Conservation (phyloP, 2,329 filamentous ascomycete genomes). For the Xylariaceae sp. region DNA sequence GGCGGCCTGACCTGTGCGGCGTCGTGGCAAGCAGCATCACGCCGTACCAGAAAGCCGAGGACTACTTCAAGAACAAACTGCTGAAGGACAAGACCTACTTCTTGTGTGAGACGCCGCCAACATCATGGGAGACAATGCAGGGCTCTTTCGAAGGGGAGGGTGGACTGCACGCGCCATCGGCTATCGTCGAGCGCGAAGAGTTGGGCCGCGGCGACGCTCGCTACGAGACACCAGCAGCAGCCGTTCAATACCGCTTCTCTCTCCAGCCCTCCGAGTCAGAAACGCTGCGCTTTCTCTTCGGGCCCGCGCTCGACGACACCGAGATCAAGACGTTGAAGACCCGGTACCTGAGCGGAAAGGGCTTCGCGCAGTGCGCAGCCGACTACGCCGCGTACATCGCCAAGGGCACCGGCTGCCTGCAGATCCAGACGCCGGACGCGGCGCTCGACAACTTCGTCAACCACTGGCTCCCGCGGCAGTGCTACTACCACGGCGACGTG, state of each 20-base stretch:
- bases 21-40: conserved; percentile 60
- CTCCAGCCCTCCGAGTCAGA: conserved; percentile 49
- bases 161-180: conserved; percentile 58
- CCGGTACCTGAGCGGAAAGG: conserved; percentile 57
- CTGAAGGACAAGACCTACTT: conserved; percentile 66
- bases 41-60: conserved; percentile 62
- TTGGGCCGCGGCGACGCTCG: conserved; percentile 57
- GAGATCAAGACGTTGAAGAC: conserved; percentile 54
- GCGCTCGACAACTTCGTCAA: conserved; percentile 65
- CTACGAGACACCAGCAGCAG: conserved; percentile 62
- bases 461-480: conserved; percentile 64
- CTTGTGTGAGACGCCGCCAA: conserved; percentile 57
- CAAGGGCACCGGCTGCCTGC: conserved; percentile 57
- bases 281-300: conserved; percentile 62
- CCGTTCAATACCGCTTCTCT: conserved; percentile 57
- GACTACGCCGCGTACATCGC: conserved; percentile 60
- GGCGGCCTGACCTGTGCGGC: conserved; percentile 54
- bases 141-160: conserved; percentile 63
- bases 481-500: conserved; percentile 65
- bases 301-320: conserved; percentile 58
- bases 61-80: conserved; percentile 64
- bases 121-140: conserved; percentile 60
- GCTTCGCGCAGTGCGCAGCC: conserved; percentile 52
- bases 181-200: conserved; percentile 44
- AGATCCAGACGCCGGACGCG: conserved; percentile 61